phyloP scores from a whole-genome alignment of 2,329 filamentous ascomycete species.

The Cercospora citrullina region DNA sequence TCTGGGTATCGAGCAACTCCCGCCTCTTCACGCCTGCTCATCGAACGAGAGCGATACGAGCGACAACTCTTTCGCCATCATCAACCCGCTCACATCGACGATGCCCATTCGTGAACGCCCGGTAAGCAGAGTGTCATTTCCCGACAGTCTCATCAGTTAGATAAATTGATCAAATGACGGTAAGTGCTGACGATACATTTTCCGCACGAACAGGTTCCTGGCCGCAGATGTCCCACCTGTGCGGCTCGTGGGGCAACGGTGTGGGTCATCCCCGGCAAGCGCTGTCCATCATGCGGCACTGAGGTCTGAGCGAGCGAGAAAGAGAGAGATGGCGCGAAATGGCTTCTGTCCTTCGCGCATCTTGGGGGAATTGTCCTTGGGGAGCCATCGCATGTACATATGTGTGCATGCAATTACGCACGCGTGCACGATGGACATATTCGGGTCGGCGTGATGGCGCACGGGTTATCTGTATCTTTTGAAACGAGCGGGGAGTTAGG shows the following conservation, averaged over 20 bases:
- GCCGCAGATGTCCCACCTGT: slow-evolving; percentile 37
- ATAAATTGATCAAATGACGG: not conserved
- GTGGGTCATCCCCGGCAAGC: slow-evolving; percentile 42
- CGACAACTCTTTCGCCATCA: slow-evolving; percentile 3
- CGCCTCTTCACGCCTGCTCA: slow-evolving; percentile 20
- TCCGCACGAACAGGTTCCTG: slow-evolving; percentile 34
- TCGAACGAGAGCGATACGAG: slow-evolving; percentile 5
- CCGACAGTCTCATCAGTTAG: not conserved
- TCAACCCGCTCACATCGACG: not conserved
- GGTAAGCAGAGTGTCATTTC: not conserved
- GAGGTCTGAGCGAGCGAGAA: slow-evolving; percentile 27
- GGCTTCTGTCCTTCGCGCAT: not conserved
- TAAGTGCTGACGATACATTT: slow-evolving; percentile 3
- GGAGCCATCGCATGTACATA: not conserved
- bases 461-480: not conserved
- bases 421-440: not conserved
- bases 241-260: slow-evolving; percentile 34
- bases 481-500: not conserved
- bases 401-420: not conserved
- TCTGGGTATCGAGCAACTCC: slow-evolving; percentile 37
- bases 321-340: not conserved
- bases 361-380: not conserved
- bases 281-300: slow-evolving; percentile 38
- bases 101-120: slow-evolving; percentile 8
- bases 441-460: not conserved